Conservation (phyloP, 352 stramenopile species). For the Phytophthora ramorum region DNA sequence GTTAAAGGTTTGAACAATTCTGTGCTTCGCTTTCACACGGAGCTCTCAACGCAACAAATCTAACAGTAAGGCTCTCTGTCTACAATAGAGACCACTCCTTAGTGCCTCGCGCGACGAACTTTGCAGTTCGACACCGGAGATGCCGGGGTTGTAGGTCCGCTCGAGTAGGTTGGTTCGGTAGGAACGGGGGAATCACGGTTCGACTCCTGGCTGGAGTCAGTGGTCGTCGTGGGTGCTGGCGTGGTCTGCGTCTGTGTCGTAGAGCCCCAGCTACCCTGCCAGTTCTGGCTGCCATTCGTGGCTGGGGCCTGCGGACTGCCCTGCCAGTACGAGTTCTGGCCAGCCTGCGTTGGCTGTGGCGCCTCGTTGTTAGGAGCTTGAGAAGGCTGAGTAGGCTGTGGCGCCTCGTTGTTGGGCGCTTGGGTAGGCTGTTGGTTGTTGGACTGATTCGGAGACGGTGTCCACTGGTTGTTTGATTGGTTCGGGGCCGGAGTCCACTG, state of each 20-base stretch:
- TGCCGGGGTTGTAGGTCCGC: constrained; percentile 7
- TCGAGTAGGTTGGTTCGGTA: constrained; percentile 16
- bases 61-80: constrained; percentile 32
- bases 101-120: constrained; percentile 23
- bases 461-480: constrained; percentile 25
- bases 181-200: constrained; percentile 17
- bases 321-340: constrained; percentile 16
- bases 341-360: constrained; percentile 13
- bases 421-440: constrained; percentile 21
- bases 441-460: constrained; percentile 8
- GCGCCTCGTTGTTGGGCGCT: constrained; percentile 17
- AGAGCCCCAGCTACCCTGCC: constrained; percentile 7
- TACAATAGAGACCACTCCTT: constrained; percentile 19
- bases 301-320: constrained; percentile 7
- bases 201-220: constrained; percentile 17
- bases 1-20: constrained; percentile 33
- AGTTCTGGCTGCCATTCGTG: constrained; percentile 14
- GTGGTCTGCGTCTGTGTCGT: constrained; percentile 16
- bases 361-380: constrained; percentile 12
- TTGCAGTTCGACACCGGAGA: constrained; percentile 30
- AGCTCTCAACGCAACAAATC: constrained; percentile 35
- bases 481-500: constrained; percentile 15
- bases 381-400: constrained; percentile 10
- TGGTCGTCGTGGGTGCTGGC: constrained; percentile 6
- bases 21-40: constrained; percentile 22